phyloP scores from a whole-genome alignment of 1,284 basidiomycete genomes.

The Volvariella surrecta region DNA sequence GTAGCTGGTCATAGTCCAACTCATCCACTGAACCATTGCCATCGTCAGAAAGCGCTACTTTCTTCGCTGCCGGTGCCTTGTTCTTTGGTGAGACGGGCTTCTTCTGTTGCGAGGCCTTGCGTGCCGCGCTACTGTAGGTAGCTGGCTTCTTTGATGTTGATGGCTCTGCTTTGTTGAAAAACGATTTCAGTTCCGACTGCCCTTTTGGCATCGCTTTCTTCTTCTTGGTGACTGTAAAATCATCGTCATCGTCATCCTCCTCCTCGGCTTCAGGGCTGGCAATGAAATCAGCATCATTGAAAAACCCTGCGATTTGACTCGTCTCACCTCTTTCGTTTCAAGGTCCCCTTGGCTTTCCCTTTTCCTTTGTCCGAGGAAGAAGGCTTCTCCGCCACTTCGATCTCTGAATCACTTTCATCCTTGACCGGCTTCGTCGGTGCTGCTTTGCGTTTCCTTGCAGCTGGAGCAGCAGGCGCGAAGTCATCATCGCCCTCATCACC shows the following conservation, averaged over 20 bases:
- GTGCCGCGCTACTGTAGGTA: too few relatives aligned
- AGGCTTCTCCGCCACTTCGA: constrained; percentile 11
- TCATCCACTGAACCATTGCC: constrained; percentile 22
- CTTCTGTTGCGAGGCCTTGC: constrained; percentile 47
- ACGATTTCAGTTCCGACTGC: constrained; percentile 45
- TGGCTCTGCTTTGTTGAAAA: constrained; percentile 45
- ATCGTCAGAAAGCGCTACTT: constrained; percentile 27
- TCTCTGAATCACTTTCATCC: constrained; percentile 20
- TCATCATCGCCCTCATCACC: constrained; percentile 17
- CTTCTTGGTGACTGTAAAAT: constrained; percentile 41
- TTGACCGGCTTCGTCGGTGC: constrained; percentile 13
- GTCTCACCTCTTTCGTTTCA: constrained; percentile 14
- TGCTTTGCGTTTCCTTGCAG: constrained; percentile 16
- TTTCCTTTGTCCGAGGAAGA: constrained; percentile 3
- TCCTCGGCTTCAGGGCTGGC: constrained; percentile 13
- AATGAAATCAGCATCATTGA: constrained; percentile 8
- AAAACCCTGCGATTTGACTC: constrained; percentile 4
- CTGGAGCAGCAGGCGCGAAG: background rate
- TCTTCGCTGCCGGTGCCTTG: constrained; percentile 39
- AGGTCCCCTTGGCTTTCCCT: constrained; percentile 8
- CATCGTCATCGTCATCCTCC: constrained; percentile 22
- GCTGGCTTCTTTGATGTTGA: constrained; percentile 21
- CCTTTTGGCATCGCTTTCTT: constrained; percentile 25
- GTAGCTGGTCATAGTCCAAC: constrained; percentile 23
- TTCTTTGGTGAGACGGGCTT: constrained; percentile 37